A percentile compares a stretch with the other conserved stretches of the same genome.
Conservation (phyloP, 1,284 basidiomycete species). For the Puccinia triticina region DNA sequence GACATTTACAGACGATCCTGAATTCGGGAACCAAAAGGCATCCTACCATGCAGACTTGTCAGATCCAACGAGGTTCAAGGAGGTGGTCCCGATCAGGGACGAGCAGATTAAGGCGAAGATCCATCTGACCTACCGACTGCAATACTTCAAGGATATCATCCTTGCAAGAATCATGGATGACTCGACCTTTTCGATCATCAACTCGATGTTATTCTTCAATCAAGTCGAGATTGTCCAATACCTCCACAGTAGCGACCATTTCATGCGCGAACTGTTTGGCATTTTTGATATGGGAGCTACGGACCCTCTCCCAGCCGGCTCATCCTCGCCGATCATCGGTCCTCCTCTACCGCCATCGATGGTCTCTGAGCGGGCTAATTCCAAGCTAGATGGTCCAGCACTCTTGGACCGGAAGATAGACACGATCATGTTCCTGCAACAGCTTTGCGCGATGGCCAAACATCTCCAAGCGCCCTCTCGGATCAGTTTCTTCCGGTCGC, state of each 20-base stretch:
- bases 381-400: neutral
- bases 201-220: slow-evolving; percentile 97
- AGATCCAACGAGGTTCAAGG: slow-evolving; percentile 77
- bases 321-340: slow-evolving; percentile 52
- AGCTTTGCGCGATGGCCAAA: slow-evolving; percentile 93
- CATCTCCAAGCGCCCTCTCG: slow-evolving; percentile 87
- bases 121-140: slow-evolving; percentile 91
- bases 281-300: slow-evolving; percentile 66
- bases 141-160: slow-evolving; percentile 97
- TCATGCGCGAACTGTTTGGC: slow-evolving; percentile 76
- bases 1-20: slow-evolving; percentile 79
- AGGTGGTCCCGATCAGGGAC: slow-evolving; percentile 81
- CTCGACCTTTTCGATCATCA: slow-evolving; percentile 93
- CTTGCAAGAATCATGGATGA: slow-evolving; percentile 92
- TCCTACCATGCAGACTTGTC: slow-evolving; percentile 91
- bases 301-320: slow-evolving; percentile 54
- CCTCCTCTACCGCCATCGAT: slow-evolving; percentile 53
- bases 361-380: neutral
- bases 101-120: slow-evolving; percentile 77
- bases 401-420: slow-evolving; percentile 63
- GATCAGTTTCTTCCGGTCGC: slow-evolving; percentile 80
- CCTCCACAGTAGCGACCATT: slow-evolving; percentile 75
- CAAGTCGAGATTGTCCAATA: slow-evolving; percentile 96
- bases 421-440: slow-evolving; percentile 83
- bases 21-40: slow-evolving; percentile 91